A percentile compares a stretch with the other conserved stretches of the same genome.
Conservation (phyloP, 2,329 filamentous ascomycete genomes). For the Trichoderma sp. region DNA sequence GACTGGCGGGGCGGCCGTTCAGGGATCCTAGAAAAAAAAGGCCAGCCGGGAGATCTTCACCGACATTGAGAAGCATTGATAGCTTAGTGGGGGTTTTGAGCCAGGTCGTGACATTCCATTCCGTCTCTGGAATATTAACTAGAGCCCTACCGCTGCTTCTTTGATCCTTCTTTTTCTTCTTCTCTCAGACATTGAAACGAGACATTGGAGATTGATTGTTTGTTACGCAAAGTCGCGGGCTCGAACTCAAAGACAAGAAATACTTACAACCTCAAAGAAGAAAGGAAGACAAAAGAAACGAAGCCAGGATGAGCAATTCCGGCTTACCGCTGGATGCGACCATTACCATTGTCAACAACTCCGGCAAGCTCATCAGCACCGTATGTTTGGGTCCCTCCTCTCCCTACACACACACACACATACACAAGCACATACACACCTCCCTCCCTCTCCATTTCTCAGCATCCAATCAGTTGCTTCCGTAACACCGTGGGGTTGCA, state of each 20-base stretch:
- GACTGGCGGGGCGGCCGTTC: constrained; percentile 18
- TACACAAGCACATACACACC: background rate
- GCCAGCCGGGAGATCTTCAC: constrained; percentile 21
- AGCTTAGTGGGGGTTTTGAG: constrained; percentile 10
- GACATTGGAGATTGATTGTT: background rate
- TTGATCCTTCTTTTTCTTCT: background rate
- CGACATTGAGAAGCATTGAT: constrained; percentile 19
- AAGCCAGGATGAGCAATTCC: background rate
- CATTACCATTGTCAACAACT: constrained; percentile 85
- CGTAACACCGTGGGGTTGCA: background rate
- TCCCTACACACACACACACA: background rate
- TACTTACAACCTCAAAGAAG: background rate
- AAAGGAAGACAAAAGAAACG: background rate
- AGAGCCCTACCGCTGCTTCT: background rate
- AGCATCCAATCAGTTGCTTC: constrained; percentile 12
- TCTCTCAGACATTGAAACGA: background rate
- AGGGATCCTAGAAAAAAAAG: constrained; percentile 17
- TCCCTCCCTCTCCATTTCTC: background rate
- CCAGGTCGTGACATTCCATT: background rate
- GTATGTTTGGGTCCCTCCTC: constrained; percentile 48
- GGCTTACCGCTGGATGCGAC: constrained; percentile 59
- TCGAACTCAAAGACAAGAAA: background rate
- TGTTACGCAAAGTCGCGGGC: background rate
- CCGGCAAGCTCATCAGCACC: constrained; percentile 85
- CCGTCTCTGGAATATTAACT: background rate